Conservation (phyloP, 1,139 yeast genomes). For the Hansenula lynferdii region DNA sequence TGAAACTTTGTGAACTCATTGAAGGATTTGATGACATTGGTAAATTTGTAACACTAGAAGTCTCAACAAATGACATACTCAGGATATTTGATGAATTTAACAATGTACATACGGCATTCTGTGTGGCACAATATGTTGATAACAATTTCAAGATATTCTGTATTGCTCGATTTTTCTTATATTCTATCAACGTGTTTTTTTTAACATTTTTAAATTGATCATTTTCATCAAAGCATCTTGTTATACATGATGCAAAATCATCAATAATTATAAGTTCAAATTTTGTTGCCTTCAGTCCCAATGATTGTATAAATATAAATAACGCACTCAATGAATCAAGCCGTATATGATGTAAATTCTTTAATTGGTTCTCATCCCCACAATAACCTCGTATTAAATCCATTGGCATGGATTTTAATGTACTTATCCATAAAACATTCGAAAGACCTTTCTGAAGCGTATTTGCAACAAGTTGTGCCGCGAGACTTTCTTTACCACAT, state of each 20-base stretch:
- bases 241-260: constrained; percentile 14
- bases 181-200: constrained; percentile 4
- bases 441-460: no score
- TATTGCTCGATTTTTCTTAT: constrained; percentile 9
- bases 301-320: constrained; percentile 12
- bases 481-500: constrained; percentile 15
- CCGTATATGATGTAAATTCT: constrained; percentile 7
- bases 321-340: constrained; percentile 11
- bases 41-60: not conserved
- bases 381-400: constrained; percentile 2
- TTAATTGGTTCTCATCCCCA: not conserved
- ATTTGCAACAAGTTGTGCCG: constrained; percentile 10
- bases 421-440: constrained; percentile 17
- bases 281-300: not conserved
- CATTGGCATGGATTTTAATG: constrained; percentile 1
- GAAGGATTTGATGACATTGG: not conserved
- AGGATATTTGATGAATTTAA: constrained; percentile 13
- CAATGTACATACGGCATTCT: constrained; percentile 12
- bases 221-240: constrained; percentile 10
- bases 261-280: constrained; percentile 19
- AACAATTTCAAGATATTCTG: constrained; percentile 12
- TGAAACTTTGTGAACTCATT: not conserved
- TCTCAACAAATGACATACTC: constrained; percentile 18
- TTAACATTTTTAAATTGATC: constrained; percentile 2
- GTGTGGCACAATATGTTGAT: constrained; percentile 11